A percentile compares a stretch with the other conserved stretches of the same genome.
These are phyloP conservation scores for Diaporthe sp. DNA, from an alignment of 2,329 filamentous ascomycete genomes.

Conservation along the genomic window DNA sequence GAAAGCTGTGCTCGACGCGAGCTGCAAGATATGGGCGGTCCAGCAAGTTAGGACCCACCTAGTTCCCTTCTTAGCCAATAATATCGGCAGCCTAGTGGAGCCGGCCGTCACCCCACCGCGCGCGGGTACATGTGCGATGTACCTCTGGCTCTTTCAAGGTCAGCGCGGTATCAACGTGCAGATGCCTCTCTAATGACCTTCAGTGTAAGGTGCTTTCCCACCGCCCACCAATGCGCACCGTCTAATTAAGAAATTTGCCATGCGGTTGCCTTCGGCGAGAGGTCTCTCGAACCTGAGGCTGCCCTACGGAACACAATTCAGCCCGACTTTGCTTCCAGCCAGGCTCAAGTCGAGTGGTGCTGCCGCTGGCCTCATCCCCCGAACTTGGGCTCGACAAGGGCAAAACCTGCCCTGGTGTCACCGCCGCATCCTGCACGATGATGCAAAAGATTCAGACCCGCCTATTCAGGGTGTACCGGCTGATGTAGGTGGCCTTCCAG, in stretches of 20 bases:
- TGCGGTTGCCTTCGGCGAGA: slow-evolving; percentile 35
- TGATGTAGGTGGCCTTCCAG: not conserved
- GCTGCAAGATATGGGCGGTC: slow-evolving; percentile 39
- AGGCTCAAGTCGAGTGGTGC: slow-evolving; percentile 7
- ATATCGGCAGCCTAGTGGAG: slow-evolving; percentile 12
- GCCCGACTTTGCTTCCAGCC: not conserved
- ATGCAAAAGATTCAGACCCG: not conserved
- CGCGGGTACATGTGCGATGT: slow-evolving; percentile 38
- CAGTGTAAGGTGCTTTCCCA: not conserved
- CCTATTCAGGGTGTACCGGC: not conserved
- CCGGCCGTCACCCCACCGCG: slow-evolving; percentile 1
- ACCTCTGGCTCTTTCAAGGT: slow-evolving; percentile 17
- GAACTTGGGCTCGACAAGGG: not conserved
- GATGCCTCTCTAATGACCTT: slow-evolving; percentile 32
- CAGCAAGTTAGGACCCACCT: slow-evolving; percentile 31
- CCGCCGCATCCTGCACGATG: slow-evolving; percentile 14
- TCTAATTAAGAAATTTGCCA: not conserved
- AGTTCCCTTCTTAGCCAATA: not conserved
- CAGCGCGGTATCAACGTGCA: not conserved
- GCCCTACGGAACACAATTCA: slow-evolving; percentile 20
- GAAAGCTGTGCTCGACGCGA: slow-evolving; percentile 47
- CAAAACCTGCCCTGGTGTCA: not conserved
- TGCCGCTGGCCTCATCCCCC: slow-evolving; percentile 24
- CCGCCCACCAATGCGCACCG: slow-evolving; percentile 9
- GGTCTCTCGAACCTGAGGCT: slow-evolving; percentile 29